phyloP scores from a whole-genome alignment of 2,329 filamentous ascomycete species.

The Sclerotinia trifoliorum region DNA sequence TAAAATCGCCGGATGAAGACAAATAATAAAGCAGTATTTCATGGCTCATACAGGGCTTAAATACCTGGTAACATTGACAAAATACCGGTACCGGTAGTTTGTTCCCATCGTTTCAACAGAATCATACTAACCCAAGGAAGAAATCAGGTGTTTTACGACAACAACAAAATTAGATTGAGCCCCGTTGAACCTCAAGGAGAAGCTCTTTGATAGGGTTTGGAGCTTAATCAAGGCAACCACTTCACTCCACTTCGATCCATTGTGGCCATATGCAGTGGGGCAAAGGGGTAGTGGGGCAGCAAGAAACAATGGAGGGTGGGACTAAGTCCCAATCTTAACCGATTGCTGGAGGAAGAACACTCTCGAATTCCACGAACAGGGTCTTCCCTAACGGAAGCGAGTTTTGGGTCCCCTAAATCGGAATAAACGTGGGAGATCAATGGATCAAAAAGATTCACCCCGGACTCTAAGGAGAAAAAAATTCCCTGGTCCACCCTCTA shows the following conservation, averaged over 20 bases:
- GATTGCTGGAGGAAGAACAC: background rate
- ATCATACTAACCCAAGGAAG: background rate
- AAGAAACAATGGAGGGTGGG: background rate
- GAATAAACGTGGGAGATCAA: background rate
- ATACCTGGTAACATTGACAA: background rate
- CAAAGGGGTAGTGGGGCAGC: background rate
- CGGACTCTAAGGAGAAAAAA: too few species aligned
- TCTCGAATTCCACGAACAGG: conserved; percentile 1
- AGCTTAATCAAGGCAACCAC: background rate
- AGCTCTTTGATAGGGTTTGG: background rate
- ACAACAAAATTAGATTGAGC: background rate
- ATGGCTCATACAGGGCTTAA: background rate
- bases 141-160: background rate
- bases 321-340: background rate
- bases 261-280: background rate
- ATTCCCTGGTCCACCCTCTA: too few species aligned
- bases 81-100: too few species aligned
- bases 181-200: background rate
- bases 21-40: too few species aligned
- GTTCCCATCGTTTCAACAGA: too few species aligned
- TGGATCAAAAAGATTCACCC: background rate
- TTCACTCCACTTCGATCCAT: background rate
- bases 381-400: background rate
- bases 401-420: background rate
- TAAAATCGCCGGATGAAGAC: too few species aligned